Evolutionary conservation across 2,329 filamentous ascomycete species (phyloP), one percentile per base, ranked within the genome.

Genomic region (Colletotrichum orbiculare): DNA sequence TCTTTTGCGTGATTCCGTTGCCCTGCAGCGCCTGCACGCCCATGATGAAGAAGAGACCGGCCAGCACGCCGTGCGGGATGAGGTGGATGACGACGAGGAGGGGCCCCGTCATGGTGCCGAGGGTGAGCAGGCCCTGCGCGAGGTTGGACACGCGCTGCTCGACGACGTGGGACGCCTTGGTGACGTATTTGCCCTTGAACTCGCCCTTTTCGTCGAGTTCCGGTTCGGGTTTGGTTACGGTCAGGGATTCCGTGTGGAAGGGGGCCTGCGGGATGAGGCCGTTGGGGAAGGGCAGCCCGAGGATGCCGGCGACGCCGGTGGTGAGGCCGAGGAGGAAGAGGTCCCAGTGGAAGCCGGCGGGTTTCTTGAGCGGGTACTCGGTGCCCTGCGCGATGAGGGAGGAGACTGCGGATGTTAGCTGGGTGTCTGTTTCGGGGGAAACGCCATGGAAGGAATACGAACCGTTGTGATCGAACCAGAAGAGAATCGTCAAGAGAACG

Each of bases 391-490:
- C 91, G 58, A 94, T 94, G 37, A 95, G 85, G 6, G 91, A 93
- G 0, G 91, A 94, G 2, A 94, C 91, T 92, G 66, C 45, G 33
- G 6, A 3, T 12, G n/a, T 6, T 9, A 8, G 10, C 8, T 2
- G 6, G 3, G 15, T 34, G 12, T 11, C 17, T 25, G 25, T 25
- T 25, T 25, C 17, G 17, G 17, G 17, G 17, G 17, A 17, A 17
- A 17, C 3, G 17, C 17, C 17, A 17, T 17, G 17, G 17, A 17
- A 17, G 17, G 42, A 49, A 8, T 6, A 68, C 80, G 67, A 80
- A 92, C 90, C 90, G 70, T 96, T 96, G 73, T 96, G 93, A 73
- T 96, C 93, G 74, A 96, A 96, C 81, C 91, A 96, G 74, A 97
- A 97, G 5, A 97, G 79, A 25, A 96, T 89, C 0, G 93, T 97